Conservation (phyloP, 352 stramenopile genomes). For the Globisporangium megalacanthum region DNA sequence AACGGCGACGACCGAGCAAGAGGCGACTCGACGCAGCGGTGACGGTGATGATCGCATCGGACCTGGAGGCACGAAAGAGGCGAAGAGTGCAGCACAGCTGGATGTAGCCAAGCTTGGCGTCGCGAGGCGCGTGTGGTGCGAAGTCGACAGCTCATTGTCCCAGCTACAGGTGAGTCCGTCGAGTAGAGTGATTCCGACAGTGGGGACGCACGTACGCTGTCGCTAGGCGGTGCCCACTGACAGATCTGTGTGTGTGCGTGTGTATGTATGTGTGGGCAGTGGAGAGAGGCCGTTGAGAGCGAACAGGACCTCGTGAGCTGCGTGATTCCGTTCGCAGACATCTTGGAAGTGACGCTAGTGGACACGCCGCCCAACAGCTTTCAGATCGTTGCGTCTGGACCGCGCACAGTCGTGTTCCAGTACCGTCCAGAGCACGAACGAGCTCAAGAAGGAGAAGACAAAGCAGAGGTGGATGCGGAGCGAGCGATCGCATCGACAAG, state of each 20-base stretch:
- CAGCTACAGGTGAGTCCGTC: slow-evolving; percentile 20
- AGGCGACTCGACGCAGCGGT: background rate
- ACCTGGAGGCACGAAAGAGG: background rate
- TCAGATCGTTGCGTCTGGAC: slow-evolving; percentile 24
- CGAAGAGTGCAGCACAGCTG: background rate
- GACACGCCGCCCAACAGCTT: slow-evolving; percentile 26
- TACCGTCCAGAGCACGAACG: slow-evolving; percentile 14
- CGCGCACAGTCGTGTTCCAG: slow-evolving; percentile 44
- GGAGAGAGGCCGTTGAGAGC: slow-evolving; percentile 25
- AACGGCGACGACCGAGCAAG: background rate
- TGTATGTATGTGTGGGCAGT: slow-evolving; percentile 11
- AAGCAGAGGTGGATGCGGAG: slow-evolving; percentile 1
- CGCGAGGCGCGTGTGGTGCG: slow-evolving; percentile 47
- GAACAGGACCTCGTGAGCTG: slow-evolving; percentile 6
- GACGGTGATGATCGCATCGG: background rate
- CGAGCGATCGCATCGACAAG: background rate
- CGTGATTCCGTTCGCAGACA: slow-evolving; percentile 28
- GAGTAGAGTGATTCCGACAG: too few relatives aligned
- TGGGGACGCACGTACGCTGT: background rate
- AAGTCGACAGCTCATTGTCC: slow-evolving; percentile 39
- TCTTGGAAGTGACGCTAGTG: slow-evolving; percentile 19
- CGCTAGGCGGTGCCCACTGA: background rate
- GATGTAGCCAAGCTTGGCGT: slow-evolving; percentile 18
- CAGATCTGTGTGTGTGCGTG: background rate
- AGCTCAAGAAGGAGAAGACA: too few relatives aligned